These are phyloP conservation scores for Capsicum pubescens DNA, from an alignment of 257 asterid species.

Conservation along the genomic window DNA sequence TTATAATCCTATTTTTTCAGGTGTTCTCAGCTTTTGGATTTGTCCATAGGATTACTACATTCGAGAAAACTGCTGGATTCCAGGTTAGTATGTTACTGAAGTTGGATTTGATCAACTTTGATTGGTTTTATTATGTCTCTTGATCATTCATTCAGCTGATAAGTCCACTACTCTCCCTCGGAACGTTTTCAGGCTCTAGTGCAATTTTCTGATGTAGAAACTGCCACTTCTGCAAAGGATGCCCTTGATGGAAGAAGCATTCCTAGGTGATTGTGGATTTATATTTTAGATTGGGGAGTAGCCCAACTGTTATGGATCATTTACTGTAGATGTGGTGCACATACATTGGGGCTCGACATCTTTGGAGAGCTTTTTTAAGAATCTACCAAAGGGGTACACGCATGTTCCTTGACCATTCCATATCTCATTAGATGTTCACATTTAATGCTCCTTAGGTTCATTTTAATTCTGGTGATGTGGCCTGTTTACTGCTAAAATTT, in stretches of 20 bases:
- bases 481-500: slow-evolving; percentile 8
- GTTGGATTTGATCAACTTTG: not conserved
- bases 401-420: slow-evolving; percentile 66
- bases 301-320: slow-evolving; percentile 54
- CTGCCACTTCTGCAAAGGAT: slow-evolving; percentile 89
- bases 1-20: slow-evolving; percentile 43
- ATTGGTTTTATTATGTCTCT: not conserved
- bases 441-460: slow-evolving; percentile 37
- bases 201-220: slow-evolving; percentile 86
- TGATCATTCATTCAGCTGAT: not conserved
- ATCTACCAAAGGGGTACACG: slow-evolving; percentile 63
- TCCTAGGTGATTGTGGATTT: slow-evolving; percentile 89
- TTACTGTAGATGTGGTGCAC: slow-evolving; percentile 53
- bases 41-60: slow-evolving; percentile 91
- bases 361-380: slow-evolving; percentile 61
- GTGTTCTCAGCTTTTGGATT: slow-evolving; percentile 92
- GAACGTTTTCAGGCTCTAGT: slow-evolving; percentile 69
- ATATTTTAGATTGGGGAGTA: slow-evolving; percentile 61
- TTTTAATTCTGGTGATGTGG: slow-evolving; percentile 2
- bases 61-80: slow-evolving; percentile 97
- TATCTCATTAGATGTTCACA: slow-evolving; percentile 41
- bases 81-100: slow-evolving; percentile 57
- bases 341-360: slow-evolving; percentile 63
- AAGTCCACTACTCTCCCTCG: slow-evolving; percentile 1
- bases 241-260: slow-evolving; percentile 96